These are phyloP conservation scores for Ophiostoma montium DNA, from an alignment of 2,329 filamentous ascomycete species.

Conservation along the genomic window DNA sequence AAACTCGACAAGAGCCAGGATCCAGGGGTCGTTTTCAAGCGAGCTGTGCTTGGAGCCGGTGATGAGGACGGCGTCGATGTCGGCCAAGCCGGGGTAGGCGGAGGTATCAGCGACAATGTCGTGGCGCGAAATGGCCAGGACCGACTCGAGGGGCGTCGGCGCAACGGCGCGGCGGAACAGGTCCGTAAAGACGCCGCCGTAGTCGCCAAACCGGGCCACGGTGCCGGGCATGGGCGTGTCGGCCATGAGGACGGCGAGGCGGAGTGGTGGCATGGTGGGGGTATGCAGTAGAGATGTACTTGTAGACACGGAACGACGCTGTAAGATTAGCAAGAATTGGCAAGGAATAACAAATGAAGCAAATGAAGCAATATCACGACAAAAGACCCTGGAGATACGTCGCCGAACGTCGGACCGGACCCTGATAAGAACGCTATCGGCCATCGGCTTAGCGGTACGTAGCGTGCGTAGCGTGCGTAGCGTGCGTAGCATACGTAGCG, in stretches of 20 bases:
- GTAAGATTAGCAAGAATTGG: too few relatives aligned
- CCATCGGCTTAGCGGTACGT: too few relatives aligned
- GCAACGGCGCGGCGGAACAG: conserved; percentile 41
- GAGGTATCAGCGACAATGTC: conserved; percentile 54
- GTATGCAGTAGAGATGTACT: too few relatives aligned
- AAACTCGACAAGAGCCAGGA: conserved; percentile 57
- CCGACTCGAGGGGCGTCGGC: conserved; percentile 27
- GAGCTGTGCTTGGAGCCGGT: conserved; percentile 64
- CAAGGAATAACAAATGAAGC: background rate
- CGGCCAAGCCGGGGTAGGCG: conserved; percentile 56
- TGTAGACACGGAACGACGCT: too few relatives aligned
- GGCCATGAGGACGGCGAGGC: conserved; percentile 78
- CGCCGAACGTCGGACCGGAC: background rate
- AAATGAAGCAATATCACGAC: background rate
- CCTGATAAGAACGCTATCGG: background rate
- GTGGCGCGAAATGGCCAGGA: conserved; percentile 48
- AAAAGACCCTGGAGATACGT: too few relatives aligned
- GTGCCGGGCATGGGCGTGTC: conserved; percentile 60
- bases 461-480: too few relatives aligned
- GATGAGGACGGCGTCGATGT: conserved; percentile 71
- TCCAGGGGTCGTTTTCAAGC: conserved; percentile 64
- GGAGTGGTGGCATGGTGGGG: conserved; percentile 25
- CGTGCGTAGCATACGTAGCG: too few relatives aligned
- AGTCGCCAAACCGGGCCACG: conserved; percentile 51
- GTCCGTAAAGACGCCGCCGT: conserved; percentile 54